Conservation (phyloP, 257 asterid genomes). For the Lantana camara region DNA sequence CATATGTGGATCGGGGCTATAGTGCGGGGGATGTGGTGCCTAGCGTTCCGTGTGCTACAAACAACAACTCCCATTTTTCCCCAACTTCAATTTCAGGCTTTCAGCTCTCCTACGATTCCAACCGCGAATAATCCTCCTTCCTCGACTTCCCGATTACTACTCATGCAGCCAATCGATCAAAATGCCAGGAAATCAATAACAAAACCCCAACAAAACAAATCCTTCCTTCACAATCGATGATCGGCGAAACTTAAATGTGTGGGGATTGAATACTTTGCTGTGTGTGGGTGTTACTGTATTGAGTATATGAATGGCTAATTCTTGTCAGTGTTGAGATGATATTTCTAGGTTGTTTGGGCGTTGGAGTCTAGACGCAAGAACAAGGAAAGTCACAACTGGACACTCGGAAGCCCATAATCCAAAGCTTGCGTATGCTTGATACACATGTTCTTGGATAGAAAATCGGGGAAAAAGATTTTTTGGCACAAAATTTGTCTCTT, state of each 20-base stretch:
- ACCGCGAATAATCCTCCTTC: constrained; percentile 21
- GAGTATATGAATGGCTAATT: background rate
- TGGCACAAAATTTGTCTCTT: too few relatives aligned
- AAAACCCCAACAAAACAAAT: constrained; percentile 1
- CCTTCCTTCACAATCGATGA: background rate
- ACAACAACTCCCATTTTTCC: constrained; percentile 14
- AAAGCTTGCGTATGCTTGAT: constrained; percentile 28
- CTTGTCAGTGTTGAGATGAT: background rate
- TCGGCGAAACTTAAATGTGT: background rate
- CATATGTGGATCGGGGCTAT: too few relatives aligned
- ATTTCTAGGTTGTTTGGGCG: background rate
- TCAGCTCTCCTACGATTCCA: constrained; percentile 18
- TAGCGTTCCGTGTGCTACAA: too few relatives aligned
- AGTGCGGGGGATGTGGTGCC: too few relatives aligned
- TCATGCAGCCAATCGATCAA: constrained; percentile 53
- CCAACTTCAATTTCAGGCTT: constrained; percentile 34
- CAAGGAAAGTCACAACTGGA: constrained; percentile 25
- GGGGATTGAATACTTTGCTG: background rate
- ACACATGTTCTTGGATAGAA: background rate
- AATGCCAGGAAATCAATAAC: background rate
- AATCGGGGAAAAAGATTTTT: too few relatives aligned
- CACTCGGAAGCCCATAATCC: constrained; percentile 13
- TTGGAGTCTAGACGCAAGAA: constrained; percentile 17
- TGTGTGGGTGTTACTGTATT: constrained; percentile 2
- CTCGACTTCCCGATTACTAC: constrained; percentile 36